Base-by-base conservation (phyloP, 345 rosid species). In the Pseudoturritis turrita region DNA sequence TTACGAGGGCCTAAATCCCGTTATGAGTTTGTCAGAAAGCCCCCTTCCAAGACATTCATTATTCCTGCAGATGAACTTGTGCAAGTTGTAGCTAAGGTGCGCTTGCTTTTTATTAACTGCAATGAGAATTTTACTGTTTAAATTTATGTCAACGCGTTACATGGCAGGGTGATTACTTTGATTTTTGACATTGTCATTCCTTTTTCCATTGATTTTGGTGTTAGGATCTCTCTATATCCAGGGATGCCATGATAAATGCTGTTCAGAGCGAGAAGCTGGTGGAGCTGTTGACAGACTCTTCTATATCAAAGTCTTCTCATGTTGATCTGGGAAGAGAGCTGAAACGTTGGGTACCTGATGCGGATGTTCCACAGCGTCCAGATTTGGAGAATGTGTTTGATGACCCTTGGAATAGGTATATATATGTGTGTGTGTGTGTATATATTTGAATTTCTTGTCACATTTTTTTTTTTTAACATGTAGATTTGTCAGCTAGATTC, bases 71-170 rank as follows among this genome's bases (percentile, higher is more conserved):
- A 84, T 75, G 97, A 96, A 51, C 85, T 92, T 78, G 97, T 87
- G 74, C 96, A 92, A 88, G 85, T 96, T 84, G 65, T 86, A 72
- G 98, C 97, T 15, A 87, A 92, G 98, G 99, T 95, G 80, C 78
- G 37, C 56, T 17, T 57, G 11, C 65, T 75, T 61, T n/a, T n/a
- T 68, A 22, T 43, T 36, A 56, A 39, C 19, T 22, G 17, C 35
- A 22, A 36, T 15, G 46, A 59, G 10, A 55, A 14, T 31, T 40
- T 56, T 74, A 22, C 50, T 57, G 33, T 46, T 22, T 43, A 19
- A 5, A 29, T 52, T 75, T 33, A 50, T 22, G 57, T 67, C 65
- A 22, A 22, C 69, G 50, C 51, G 31, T 66, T 65, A 22, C 71
- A 33, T 73, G 52, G 54, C 62, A 65, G 53, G 31, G 39, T 62